Percentiles rank a stretch among this genome's conserved stretches.
phyloP scores from a whole-genome alignment of 2,329 filamentous ascomycete species.

The Arthrocladium fulminans region DNA sequence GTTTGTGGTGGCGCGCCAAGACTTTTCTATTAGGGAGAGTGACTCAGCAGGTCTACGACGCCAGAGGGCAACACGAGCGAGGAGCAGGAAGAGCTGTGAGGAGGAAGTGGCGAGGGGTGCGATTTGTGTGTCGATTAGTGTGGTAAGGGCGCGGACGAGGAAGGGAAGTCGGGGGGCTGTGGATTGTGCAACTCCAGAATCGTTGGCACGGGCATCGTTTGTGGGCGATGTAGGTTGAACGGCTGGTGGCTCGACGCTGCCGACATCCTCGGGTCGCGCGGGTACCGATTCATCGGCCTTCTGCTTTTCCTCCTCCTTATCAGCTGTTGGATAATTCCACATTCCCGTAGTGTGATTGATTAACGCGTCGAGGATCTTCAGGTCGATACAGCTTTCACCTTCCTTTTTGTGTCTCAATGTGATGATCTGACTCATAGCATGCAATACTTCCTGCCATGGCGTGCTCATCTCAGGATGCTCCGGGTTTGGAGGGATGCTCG shows the following conservation, averaged over 20 bases:
- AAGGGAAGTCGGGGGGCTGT: slow-evolving; percentile 47
- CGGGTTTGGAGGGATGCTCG: slow-evolving; percentile 61
- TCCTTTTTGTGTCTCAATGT: slow-evolving; percentile 57
- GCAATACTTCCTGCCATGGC: slow-evolving; percentile 64
- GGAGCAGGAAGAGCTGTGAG: slow-evolving; percentile 65
- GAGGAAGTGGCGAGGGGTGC: slow-evolving; percentile 77
- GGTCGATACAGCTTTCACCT: slow-evolving; percentile 71
- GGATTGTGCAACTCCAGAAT: slow-evolving; percentile 2
- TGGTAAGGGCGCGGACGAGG: slow-evolving; percentile 44
- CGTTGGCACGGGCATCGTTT: neutral
- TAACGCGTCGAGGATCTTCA: slow-evolving; percentile 60
- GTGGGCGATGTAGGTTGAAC: neutral
- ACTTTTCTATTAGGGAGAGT: slow-evolving; percentile 77
- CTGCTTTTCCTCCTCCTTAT: neutral
- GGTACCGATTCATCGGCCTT: no score
- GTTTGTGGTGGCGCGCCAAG: slow-evolving; percentile 65
- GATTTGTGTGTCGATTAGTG: slow-evolving; percentile 65
- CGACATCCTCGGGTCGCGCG: no score
- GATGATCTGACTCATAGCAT: slow-evolving; percentile 65
- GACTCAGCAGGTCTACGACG: slow-evolving; percentile 60
- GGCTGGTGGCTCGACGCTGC: neutral
- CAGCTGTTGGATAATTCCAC: slow-evolving; percentile 26
- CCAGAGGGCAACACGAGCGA: slow-evolving; percentile 66
- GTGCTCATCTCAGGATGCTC: slow-evolving; percentile 21
- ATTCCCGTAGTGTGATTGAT: slow-evolving; percentile 59